These are phyloP conservation scores for Casuarina glauca DNA, from an alignment of 306 rosid genomes.

Conservation along the genomic window DNA sequence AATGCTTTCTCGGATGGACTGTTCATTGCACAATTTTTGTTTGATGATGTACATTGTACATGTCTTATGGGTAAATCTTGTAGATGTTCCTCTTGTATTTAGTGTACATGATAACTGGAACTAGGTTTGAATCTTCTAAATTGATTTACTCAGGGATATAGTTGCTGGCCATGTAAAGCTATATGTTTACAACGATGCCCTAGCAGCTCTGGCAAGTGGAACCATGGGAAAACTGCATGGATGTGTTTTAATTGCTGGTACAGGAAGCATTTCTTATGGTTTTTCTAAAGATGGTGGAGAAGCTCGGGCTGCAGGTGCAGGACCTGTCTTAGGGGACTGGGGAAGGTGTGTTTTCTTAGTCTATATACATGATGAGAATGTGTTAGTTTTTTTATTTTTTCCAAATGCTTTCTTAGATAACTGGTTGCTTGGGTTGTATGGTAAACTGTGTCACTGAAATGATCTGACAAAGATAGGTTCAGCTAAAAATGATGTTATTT, in stretches of 20 bases:
- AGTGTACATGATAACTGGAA: not conserved
- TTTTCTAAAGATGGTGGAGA: slow-evolving; percentile 86
- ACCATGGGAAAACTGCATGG: slow-evolving; percentile 91
- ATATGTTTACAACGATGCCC: slow-evolving; percentile 91
- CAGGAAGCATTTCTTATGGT: slow-evolving; percentile 92
- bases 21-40: not conserved
- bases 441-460: not conserved
- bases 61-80: not conserved
- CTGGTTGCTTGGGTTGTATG: not conserved
- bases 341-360: slow-evolving; percentile 63
- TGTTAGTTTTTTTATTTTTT: not conserved
- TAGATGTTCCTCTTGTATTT: not conserved
- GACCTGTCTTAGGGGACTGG: slow-evolving; percentile 97
- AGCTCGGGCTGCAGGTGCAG: slow-evolving; percentile 96
- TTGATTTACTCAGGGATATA: slow-evolving; percentile 60
- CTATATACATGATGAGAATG: not conserved
- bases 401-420: not conserved
- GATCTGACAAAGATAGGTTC: not conserved
- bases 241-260: slow-evolving; percentile 92
- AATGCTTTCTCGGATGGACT: not conserved
- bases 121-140: slow-evolving; percentile 6
- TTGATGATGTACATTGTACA: not conserved
- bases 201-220: slow-evolving; percentile 95
- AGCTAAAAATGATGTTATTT: not conserved
- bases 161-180: slow-evolving; percentile 73